These are phyloP conservation scores for Mariannaea elegans DNA, from an alignment of 2,329 filamentous ascomycete species.

Conservation along the genomic window DNA sequence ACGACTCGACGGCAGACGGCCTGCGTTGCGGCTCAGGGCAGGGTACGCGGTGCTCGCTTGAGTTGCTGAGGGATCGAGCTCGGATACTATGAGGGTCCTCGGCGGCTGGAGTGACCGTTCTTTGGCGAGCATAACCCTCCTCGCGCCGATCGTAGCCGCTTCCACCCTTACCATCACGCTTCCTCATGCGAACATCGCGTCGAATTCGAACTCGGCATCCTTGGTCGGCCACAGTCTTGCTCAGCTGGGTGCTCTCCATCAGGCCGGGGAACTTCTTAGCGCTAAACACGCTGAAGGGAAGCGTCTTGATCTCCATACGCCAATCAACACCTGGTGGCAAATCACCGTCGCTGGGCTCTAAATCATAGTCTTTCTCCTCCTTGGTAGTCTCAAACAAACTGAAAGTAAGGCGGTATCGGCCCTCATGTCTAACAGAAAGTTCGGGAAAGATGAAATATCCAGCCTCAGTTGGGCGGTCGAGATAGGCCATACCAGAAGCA, in stretches of 20 bases:
- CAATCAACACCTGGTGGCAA: slow-evolving; percentile 74
- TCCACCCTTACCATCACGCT: slow-evolving; percentile 74
- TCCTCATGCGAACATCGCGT: slow-evolving; percentile 91
- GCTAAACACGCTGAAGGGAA: slow-evolving; percentile 88
- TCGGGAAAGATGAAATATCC: slow-evolving; percentile 99
- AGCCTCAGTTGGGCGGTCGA: slow-evolving; percentile 81
- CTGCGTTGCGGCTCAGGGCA: slow-evolving; percentile 56
- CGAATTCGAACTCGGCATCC: slow-evolving; percentile 96
- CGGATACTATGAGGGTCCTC: slow-evolving; percentile 50
- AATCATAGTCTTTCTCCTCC: slow-evolving; percentile 80
- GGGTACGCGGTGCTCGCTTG: slow-evolving; percentile 58
- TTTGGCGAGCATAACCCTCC: slow-evolving; percentile 63
- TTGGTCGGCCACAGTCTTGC: slow-evolving; percentile 92
- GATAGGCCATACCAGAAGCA: slow-evolving; percentile 93
- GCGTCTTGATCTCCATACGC: slow-evolving; percentile 88
- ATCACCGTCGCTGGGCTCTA: slow-evolving; percentile 55
- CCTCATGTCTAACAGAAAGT: slow-evolving; percentile 93
- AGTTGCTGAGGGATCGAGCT: slow-evolving; percentile 68
- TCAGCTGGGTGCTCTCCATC: slow-evolving; percentile 87
- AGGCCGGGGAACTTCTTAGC: slow-evolving; percentile 98
- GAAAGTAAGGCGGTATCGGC: slow-evolving; percentile 89
- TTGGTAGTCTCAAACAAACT: slow-evolving; percentile 95
- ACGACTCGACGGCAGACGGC: slow-evolving; percentile 58
- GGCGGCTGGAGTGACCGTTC: slow-evolving; percentile 47
- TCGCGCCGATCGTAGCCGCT: slow-evolving; percentile 67